Conservation (phyloP, 179 eudicot species). For the Actinidia arguta region DNA sequence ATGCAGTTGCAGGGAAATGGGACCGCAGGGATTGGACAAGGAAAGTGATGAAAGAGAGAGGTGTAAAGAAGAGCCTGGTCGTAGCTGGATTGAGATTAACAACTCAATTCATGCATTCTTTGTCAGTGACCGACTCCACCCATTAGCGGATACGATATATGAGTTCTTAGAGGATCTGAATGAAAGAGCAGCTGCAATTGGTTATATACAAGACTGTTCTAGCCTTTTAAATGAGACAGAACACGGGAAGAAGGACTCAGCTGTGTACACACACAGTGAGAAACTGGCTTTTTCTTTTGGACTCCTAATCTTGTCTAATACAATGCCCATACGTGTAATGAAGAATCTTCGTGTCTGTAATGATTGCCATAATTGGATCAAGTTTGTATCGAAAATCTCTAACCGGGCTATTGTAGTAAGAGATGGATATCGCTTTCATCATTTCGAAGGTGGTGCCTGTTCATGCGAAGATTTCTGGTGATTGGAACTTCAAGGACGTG, state of each 20-base stretch:
- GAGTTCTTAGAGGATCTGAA: slow-evolving; percentile 48
- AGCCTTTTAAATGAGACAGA: slow-evolving; percentile 51
- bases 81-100: slow-evolving; percentile 60
- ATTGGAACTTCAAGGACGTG: not conserved
- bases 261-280: slow-evolving; percentile 63
- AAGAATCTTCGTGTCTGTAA: slow-evolving; percentile 94
- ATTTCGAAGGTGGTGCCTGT: slow-evolving; percentile 77
- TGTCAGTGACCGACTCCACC: slow-evolving; percentile 59
- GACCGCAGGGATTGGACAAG: slow-evolving; percentile 39
- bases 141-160: slow-evolving; percentile 45
- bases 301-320: slow-evolving; percentile 59
- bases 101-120: slow-evolving; percentile 56
- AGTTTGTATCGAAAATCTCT: slow-evolving; percentile 64
- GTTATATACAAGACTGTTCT: slow-evolving; percentile 44
- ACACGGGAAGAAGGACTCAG: slow-evolving; percentile 46
- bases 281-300: slow-evolving; percentile 88
- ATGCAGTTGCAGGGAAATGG: slow-evolving; percentile 58
- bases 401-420: slow-evolving; percentile 74
- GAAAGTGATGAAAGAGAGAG: slow-evolving; percentile 50
- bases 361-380: slow-evolving; percentile 95
- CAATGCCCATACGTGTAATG: slow-evolving; percentile 69
- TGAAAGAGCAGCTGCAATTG: slow-evolving; percentile 35
- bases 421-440: slow-evolving; percentile 92
- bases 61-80: slow-evolving; percentile 61
- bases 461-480: slow-evolving; percentile 94